phyloP scores from a whole-genome alignment of 2,329 filamentous ascomycete species.

The Ceratocystis destructans region DNA sequence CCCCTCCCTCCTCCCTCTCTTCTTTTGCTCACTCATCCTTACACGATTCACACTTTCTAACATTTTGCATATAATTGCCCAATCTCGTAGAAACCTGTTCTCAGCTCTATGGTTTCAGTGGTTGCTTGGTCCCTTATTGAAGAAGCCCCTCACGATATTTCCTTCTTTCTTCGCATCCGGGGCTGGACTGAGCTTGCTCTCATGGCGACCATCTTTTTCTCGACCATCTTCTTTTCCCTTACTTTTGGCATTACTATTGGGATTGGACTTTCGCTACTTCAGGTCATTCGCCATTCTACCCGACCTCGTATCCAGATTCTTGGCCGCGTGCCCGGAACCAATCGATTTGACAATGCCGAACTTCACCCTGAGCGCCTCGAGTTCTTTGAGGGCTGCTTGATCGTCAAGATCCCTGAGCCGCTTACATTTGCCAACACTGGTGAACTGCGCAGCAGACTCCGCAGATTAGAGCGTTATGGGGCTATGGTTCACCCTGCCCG shows the following conservation, averaged over 20 bases:
- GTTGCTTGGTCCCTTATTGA: constrained; percentile 91
- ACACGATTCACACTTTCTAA: constrained; percentile 6
- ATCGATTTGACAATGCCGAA: constrained; percentile 75
- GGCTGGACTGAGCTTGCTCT: constrained; percentile 76
- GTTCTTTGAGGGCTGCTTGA: constrained; percentile 80
- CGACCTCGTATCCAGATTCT: constrained; percentile 92
- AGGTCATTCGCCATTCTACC: constrained; percentile 80
- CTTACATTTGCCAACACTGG: constrained; percentile 95
- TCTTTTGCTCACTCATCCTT: background rate
- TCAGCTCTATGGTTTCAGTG: constrained; percentile 87
- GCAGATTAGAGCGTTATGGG: constrained; percentile 81
- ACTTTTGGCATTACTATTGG: constrained; percentile 88
- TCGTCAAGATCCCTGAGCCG: constrained; percentile 95
- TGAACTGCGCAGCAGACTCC: constrained; percentile 69
- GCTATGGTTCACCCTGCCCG: constrained; percentile 77
- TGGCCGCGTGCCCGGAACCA: constrained; percentile 71
- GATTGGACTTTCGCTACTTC: constrained; percentile 76
- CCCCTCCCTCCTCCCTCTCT: background rate
- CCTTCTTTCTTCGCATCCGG: constrained; percentile 73
- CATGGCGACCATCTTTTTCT: constrained; percentile 79
- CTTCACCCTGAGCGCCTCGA: constrained; percentile 60
- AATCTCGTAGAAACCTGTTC: constrained; percentile 61
- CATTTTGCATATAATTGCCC: background rate
- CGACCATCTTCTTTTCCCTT: constrained; percentile 91
- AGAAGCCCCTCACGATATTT: constrained; percentile 83